Evolutionary conservation across 495 filamentous ascomycete species (phyloP).

Genomic region (Stereocaulon alpinum): DNA sequence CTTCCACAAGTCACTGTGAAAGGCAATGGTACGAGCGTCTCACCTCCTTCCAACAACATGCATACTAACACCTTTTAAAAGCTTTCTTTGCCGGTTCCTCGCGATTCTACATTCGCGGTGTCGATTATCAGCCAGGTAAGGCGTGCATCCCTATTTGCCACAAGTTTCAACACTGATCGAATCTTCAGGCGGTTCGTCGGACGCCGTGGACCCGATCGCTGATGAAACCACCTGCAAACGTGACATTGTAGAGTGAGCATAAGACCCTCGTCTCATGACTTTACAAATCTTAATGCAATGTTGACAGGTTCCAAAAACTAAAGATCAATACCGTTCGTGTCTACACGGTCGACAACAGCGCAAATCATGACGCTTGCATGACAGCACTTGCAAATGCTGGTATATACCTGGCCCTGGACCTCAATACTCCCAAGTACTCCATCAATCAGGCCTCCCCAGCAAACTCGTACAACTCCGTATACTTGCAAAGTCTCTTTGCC

Average conservation of each 20-base stretch:
- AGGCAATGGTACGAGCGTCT: conserved; percentile 33
- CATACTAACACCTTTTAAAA: conserved; percentile 27
- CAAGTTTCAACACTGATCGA: not conserved
- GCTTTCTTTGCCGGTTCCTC: conserved; percentile 78
- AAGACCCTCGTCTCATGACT: not conserved
- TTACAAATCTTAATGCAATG: not conserved
- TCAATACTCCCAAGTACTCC: conserved; percentile 69
- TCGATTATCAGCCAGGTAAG: conserved; percentile 77
- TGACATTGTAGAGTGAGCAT: conserved; percentile 54
- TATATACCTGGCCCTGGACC: conserved; percentile 85
- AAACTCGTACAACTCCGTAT: conserved; percentile 79
- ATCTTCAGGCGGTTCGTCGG: conserved; percentile 60
- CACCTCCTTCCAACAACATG: not conserved
- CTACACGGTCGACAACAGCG: conserved; percentile 85
- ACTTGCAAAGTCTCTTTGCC: conserved; percentile 87
- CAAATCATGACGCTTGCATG: conserved; percentile 80
- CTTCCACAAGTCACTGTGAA: conserved; percentile 34
- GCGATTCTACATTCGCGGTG: conserved; percentile 88
- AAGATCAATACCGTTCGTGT: conserved; percentile 88
- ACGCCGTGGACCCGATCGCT: conserved; percentile 68
- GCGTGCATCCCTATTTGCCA: not conserved
- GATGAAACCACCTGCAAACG: conserved; percentile 61
- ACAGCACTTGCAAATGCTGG: conserved; percentile 65
- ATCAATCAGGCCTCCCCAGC: conserved; percentile 69
- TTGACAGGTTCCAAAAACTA: conserved; percentile 58